Evolutionary conservation across 257 asterid species (phyloP).

Genomic region (Striga asiatica): DNA sequence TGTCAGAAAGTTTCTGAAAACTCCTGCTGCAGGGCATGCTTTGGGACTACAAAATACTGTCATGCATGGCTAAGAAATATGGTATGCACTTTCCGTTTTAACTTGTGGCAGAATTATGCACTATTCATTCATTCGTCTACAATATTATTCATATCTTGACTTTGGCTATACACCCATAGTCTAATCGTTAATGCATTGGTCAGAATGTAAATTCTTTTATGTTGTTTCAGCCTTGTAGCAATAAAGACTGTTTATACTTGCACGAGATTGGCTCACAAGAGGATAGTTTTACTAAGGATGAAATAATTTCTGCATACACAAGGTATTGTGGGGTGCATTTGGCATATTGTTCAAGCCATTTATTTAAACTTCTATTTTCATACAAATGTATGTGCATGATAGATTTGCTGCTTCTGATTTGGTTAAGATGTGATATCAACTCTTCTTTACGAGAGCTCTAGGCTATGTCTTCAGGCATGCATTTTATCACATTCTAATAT

Average conservation of each 20-base stretch:
- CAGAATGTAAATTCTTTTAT: slow-evolving; percentile 9
- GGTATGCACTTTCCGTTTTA: slow-evolving; percentile 33
- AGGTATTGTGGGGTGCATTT: slow-evolving; percentile 35
- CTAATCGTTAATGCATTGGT: slow-evolving; percentile 1
- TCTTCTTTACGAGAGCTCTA: not conserved
- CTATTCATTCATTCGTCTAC: slow-evolving; percentile 3
- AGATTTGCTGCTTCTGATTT: not conserved
- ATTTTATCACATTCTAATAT: not conserved
- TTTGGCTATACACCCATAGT: not conserved
- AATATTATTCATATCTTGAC: not conserved
- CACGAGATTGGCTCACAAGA: slow-evolving; percentile 83
- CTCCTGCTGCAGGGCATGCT: slow-evolving; percentile 68
- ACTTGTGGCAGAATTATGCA: not conserved
- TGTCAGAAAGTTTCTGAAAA: slow-evolving; percentile 20
- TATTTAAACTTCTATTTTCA: not conserved
- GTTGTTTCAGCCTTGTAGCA: slow-evolving; percentile 75
- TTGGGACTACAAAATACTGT: slow-evolving; percentile 86
- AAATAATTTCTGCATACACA: slow-evolving; percentile 76
- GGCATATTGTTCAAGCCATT: not conserved
- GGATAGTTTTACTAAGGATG: slow-evolving; percentile 88
- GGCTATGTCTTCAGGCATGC: not conserved
- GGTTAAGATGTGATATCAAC: not conserved
- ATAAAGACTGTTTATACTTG: slow-evolving; percentile 82
- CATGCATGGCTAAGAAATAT: slow-evolving; percentile 85
- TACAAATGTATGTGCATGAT: not conserved